Evolutionary conservation across 108 stramenopile species (phyloP).

Genomic region (Pseudonitzschia delicatissima): DNA sequence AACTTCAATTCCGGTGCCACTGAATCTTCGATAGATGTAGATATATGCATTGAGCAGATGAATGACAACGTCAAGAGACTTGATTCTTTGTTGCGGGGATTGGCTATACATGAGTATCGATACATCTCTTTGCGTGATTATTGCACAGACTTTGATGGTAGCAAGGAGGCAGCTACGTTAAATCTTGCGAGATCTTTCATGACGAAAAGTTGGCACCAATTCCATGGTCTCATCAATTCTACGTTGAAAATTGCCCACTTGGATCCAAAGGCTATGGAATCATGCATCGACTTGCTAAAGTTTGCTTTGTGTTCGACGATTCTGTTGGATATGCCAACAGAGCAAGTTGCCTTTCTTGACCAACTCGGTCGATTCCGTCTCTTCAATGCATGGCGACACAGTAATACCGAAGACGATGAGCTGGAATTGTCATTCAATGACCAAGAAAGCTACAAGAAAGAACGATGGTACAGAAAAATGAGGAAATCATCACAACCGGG

Average conservation of each 20-base stretch:
- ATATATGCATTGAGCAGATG: constrained; percentile 24
- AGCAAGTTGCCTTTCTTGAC: constrained; percentile 68
- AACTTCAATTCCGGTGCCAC: neutral
- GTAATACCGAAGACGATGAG: constrained; percentile 9
- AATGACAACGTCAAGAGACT: constrained; percentile 59
- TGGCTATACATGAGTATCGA: constrained; percentile 56
- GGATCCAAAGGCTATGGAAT: constrained; percentile 64
- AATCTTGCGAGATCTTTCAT: constrained; percentile 53
- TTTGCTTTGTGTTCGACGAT: constrained; percentile 75
- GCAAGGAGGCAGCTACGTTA: constrained; percentile 17
- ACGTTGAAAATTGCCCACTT: constrained; percentile 67
- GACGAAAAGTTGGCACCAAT: constrained; percentile 65
- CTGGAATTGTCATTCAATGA: neutral
- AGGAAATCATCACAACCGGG: neutral
- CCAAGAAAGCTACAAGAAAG: constrained; percentile 13
- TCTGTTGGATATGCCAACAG: constrained; percentile 74
- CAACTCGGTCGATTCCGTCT: constrained; percentile 67
- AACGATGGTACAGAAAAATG: constrained; percentile 33
- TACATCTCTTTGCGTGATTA: constrained; percentile 49
- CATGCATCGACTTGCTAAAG: constrained; percentile 70
- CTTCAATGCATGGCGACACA: constrained; percentile 49
- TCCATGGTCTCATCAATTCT: constrained; percentile 72
- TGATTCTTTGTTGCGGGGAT: constrained; percentile 73
- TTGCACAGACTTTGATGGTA: constrained; percentile 12
- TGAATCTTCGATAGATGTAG: too few relatives aligned